A percentile compares a stretch with the other conserved stretches of the same genome.
phyloP scores from a whole-genome alignment of 192 early-diverging fungal genomes.

The Entophlyctis luteolus region DNA sequence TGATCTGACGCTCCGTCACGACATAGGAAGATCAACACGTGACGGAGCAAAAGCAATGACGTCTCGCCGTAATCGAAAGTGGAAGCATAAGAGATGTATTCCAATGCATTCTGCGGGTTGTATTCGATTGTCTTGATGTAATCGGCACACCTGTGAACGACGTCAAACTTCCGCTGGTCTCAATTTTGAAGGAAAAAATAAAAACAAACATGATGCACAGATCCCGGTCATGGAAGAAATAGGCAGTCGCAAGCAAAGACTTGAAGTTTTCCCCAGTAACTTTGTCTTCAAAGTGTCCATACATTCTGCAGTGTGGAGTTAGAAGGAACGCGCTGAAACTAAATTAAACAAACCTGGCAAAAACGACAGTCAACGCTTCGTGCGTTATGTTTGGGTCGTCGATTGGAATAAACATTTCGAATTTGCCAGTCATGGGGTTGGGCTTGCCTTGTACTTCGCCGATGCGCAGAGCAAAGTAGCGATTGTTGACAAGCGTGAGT shows the following conservation, averaged over 20 bases:
- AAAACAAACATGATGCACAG: conserved; percentile 22
- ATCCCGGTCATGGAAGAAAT: conserved; percentile 36
- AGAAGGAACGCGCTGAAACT: too few relatives aligned
- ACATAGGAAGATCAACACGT: conserved; percentile 35
- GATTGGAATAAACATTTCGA: conserved; percentile 27
- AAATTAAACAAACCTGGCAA: conserved; percentile 26
- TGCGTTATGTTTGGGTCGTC: conserved; percentile 38
- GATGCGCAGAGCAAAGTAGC: conserved; percentile 43
- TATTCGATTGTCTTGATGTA: conserved; percentile 28
- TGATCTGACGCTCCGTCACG: conserved; percentile 30
- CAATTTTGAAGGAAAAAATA: too few relatives aligned
- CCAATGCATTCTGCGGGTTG: conserved; percentile 27
- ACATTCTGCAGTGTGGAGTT: conserved; percentile 27
- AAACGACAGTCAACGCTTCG: conserved; percentile 32
- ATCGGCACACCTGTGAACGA: too few relatives aligned
- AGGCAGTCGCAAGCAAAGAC: conserved; percentile 31
- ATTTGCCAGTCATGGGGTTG: conserved; percentile 16
- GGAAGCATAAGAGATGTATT: conserved; percentile 36
- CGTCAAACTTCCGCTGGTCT: too few relatives aligned
- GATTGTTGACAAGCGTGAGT: conserved; percentile 37
- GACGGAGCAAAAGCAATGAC: conserved; percentile 34
- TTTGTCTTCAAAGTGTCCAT: conserved; percentile 30
- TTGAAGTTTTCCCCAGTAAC: conserved; percentile 25
- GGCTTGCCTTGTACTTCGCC: not conserved
- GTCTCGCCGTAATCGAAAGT: conserved; percentile 37